Evolutionary conservation across 2,329 filamentous ascomycete species (phyloP).

Genomic region (Clonostachys sp.): DNA sequence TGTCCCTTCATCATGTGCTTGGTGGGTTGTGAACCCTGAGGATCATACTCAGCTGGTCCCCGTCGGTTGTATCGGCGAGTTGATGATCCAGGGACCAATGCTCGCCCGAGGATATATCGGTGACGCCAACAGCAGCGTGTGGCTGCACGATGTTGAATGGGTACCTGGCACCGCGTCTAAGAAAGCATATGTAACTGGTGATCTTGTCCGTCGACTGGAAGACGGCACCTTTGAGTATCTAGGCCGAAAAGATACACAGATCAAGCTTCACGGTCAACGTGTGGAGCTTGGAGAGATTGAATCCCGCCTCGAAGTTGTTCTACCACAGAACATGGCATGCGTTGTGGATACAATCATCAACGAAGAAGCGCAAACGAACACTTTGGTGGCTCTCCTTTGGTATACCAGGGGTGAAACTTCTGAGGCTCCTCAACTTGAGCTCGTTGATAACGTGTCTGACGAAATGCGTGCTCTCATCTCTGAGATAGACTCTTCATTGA

Average conservation of each 20-base stretch:
- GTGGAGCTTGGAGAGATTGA: constrained; percentile 30
- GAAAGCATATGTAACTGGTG: constrained; percentile 9
- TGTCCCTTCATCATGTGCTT: background rate
- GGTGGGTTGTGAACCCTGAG: constrained; percentile 10
- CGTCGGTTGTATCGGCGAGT: constrained; percentile 8
- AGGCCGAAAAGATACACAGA: constrained; percentile 17
- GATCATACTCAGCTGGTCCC: constrained; percentile 4
- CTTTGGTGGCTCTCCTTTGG: background rate
- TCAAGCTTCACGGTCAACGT: constrained; percentile 48
- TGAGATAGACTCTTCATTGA: background rate
- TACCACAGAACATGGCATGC: background rate
- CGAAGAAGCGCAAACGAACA: background rate
- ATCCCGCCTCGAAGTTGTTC: background rate
- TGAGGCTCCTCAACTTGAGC: background rate
- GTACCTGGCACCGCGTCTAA: background rate
- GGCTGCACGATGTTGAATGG: background rate
- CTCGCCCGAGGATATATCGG: constrained; percentile 45
- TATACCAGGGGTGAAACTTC: background rate
- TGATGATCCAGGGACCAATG: constrained; percentile 18
- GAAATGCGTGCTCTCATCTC: background rate
- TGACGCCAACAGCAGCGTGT: constrained; percentile 8
- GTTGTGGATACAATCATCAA: constrained; percentile 1
- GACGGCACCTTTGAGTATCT: constrained; percentile 1
- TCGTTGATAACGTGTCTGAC: background rate
- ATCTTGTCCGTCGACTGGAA: background rate